Percentiles rank a stretch among this genome's conserved stretches.
Evolutionary conservation across 164 flowering plant species (phyloP).

Genomic region (Magnolia officinalis): DNA sequence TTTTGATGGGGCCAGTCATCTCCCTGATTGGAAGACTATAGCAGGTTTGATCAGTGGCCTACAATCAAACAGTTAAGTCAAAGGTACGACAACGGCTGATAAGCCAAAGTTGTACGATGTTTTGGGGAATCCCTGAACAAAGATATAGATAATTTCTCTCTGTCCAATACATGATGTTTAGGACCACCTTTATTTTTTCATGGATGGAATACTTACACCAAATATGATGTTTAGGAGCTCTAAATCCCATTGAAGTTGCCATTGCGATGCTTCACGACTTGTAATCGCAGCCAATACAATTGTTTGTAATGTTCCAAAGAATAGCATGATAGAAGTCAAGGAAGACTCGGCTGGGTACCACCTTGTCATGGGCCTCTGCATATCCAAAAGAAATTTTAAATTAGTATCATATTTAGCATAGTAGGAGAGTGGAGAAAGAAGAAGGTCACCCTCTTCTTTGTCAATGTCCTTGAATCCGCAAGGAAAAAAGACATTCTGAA

Average conservation of each 20-base stretch:
- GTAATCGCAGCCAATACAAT: slow-evolving; percentile 10
- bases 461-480: too few relatives aligned
- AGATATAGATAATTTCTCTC: too few relatives aligned
- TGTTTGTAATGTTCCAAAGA: slow-evolving; percentile 22
- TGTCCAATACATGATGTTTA: neutral
- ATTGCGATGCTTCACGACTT: slow-evolving; percentile 18
- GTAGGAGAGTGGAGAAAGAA: neutral
- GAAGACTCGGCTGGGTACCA: slow-evolving; percentile 22
- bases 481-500: too few relatives aligned
- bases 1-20: too few relatives aligned
- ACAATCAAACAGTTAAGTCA: neutral
- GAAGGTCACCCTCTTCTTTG: too few relatives aligned
- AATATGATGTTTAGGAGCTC: slow-evolving; percentile 21
- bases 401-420: neutral
- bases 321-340: slow-evolving; percentile 21
- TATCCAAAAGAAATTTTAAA: neutral
- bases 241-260: slow-evolving; percentile 23
- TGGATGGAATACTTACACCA: slow-evolving; percentile 17
- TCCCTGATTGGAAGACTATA: too few relatives aligned
- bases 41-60: neutral
- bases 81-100: neutral
- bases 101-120: too few relatives aligned
- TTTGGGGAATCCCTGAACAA: neutral
- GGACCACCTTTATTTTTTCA: neutral
- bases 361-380: slow-evolving; percentile 19